Evolutionary conservation across 257 asterid species (phyloP), one percentile per base, ranked within the genome.

Genomic region (Jaltomata sinuosa): DNA sequence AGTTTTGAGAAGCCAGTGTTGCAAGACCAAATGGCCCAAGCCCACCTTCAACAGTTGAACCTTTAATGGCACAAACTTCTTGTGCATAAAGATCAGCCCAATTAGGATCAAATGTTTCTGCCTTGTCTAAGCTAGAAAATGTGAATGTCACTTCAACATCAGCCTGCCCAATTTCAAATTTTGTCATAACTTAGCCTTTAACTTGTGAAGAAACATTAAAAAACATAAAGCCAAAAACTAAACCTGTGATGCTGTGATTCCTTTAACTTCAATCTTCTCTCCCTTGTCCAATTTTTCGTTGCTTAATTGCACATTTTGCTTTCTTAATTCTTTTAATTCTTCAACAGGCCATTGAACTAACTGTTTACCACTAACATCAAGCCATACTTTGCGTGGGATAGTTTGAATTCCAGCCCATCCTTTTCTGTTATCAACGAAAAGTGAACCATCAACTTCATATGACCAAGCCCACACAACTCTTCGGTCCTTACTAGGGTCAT

Each of bases 401-500:
- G 11, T 1, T 3, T 54, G 61, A 54, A 54, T 54, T 54, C 61
- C 25, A 54, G 27, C 61, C 61, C 98, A 94, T 2, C 93, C 95
- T 72, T 92, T 92, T 12, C 67, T 52, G 15, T 92, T 68, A 72
- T 92, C 97, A 27, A 85, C 85, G 0, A 86, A 82, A 0, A 92
- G 85, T 3, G 8, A 14, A 40, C 89, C 55, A 69, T 93, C 95
- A 0, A 92, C 89, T 84, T 95, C 98, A 25, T 88, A 87, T 0
- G 94, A 91, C 99, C 99, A 95, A 22, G 90, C 98, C 97, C 97
- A 95, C 87, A 94, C 47, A 10, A 95, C 85, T 84, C 97, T 85
- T 34, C 97, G 86, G 4, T 87, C 85, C 87, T 90, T 92, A 49
- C 85, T 83, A 4, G 89, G 89, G 45, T 95, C 97, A 34, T 87